A percentile compares a stretch with the other conserved stretches of the same genome.
Conservation (phyloP, 805 yeast species). For the Nakazawaea holstii region DNA sequence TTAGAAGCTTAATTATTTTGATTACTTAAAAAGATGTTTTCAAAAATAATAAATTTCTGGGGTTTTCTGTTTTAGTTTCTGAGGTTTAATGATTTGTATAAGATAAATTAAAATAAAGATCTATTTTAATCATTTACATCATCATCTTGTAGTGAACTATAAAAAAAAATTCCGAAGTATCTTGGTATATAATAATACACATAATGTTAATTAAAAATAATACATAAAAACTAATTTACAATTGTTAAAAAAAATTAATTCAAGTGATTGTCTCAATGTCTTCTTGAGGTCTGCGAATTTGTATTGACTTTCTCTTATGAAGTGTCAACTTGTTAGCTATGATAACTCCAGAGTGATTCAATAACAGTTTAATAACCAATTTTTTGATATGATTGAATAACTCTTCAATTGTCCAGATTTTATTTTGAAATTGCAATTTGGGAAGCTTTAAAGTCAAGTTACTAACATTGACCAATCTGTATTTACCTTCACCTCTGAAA, state of each 20-base stretch:
- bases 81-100: constrained; percentile 7
- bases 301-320: constrained; percentile 31
- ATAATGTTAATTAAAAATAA: neutral
- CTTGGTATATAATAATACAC: no score
- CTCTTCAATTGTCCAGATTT: constrained; percentile 71
- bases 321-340: constrained; percentile 66
- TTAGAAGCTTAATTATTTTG: constrained; percentile 76
- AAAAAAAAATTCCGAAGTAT: neutral
- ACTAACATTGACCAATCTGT: constrained; percentile 71
- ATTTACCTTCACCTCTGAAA: constrained; percentile 68
- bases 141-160: neutral
- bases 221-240: neutral
- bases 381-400: constrained; percentile 57
- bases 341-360: constrained; percentile 70
- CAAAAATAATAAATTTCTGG: neutral
- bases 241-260: neutral
- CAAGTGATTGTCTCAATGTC: constrained; percentile 9
- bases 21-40: neutral
- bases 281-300: constrained; percentile 14
- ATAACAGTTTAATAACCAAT: constrained; percentile 50
- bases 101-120: constrained; percentile 5
- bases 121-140: constrained; percentile 2
- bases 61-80: constrained; percentile 6
- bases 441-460: constrained; percentile 68
- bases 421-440: constrained; percentile 46